A percentile compares a stretch with the other conserved stretches of the same genome.
These are phyloP conservation scores for Neopestalotiopsis sp. DNA, from an alignment of 2,329 filamentous ascomycete genomes.

Conservation along the genomic window DNA sequence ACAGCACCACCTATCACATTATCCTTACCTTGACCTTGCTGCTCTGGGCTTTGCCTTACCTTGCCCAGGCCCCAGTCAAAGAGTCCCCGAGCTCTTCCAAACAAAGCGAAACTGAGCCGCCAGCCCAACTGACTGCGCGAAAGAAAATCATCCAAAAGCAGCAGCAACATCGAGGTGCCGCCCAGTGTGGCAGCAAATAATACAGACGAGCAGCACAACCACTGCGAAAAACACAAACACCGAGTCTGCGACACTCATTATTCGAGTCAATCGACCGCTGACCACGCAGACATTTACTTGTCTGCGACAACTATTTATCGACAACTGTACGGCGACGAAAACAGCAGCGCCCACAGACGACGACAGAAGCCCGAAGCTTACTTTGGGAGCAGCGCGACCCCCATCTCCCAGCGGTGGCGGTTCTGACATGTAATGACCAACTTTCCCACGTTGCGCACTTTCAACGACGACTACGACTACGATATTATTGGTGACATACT, in stretches of 20 bases:
- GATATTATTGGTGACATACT: neutral
- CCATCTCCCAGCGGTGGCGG: neutral
- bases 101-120: neutral
- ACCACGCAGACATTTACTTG: neutral
- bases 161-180: neutral
- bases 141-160: constrained; percentile 14
- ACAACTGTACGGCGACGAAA: neutral
- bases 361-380: neutral
- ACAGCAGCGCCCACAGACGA: neutral
- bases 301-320: constrained; percentile 5
- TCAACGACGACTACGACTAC: neutral
- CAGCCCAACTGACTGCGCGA: neutral
- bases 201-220: constrained; percentile 5
- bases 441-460: constrained; percentile 1
- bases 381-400: constrained; percentile 1
- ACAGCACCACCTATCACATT: neutral
- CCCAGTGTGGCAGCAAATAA: neutral
- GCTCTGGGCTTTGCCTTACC: neutral
- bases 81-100: constrained; percentile 15
- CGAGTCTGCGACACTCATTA: neutral
- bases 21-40: constrained; percentile 4
- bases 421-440: constrained; percentile 14
- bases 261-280: neutral
- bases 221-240: neutral
- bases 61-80: neutral